Conservation (phyloP, 805 yeast species). For the Candida wancherniae region DNA sequence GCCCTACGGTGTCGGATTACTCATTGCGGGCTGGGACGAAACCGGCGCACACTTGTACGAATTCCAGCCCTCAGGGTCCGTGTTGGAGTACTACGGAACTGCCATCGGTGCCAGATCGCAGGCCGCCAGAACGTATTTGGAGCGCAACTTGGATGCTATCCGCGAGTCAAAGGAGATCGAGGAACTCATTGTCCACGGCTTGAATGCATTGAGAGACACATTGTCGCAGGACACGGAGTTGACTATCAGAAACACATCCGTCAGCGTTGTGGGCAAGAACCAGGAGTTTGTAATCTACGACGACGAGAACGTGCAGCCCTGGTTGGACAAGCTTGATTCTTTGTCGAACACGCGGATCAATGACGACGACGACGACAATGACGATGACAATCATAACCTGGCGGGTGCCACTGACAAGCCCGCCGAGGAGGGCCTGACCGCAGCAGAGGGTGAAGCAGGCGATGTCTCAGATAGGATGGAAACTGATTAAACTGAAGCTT, state of each 20-base stretch:
- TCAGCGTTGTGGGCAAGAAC: conserved; percentile 88
- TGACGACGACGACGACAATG: conserved; percentile 34
- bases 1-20: conserved; percentile 96
- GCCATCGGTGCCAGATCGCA: conserved; percentile 99
- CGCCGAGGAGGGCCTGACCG: conserved; percentile 11
- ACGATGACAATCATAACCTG: conserved; percentile 18
- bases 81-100: conserved; percentile 84
- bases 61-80: conserved; percentile 94
- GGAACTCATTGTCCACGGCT: conserved; percentile 77
- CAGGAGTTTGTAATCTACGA: conserved; percentile 73
- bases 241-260: conserved; percentile 76
- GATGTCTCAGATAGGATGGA: conserved; percentile 34
- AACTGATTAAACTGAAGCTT: conserved; percentile 24
- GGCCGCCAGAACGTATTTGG: conserved; percentile 94
- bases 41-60: conserved; percentile 92
- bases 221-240: conserved; percentile 91
- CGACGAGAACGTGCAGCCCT: conserved; percentile 78
- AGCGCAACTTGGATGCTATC: conserved; percentile 72
- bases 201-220: conserved; percentile 89
- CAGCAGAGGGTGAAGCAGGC: conserved; percentile 11
- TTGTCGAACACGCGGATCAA: conserved; percentile 53
- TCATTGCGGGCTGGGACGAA: conserved; percentile 87
- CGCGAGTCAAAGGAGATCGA: conserved; percentile 56
- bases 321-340: conserved; percentile 73
- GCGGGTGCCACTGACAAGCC: conserved; percentile 12